Evolutionary conservation across 106 monocot genomes (phyloP), one percentile per base, ranked within the genome.

Genomic region (Dioscorea dumetorum): DNA sequence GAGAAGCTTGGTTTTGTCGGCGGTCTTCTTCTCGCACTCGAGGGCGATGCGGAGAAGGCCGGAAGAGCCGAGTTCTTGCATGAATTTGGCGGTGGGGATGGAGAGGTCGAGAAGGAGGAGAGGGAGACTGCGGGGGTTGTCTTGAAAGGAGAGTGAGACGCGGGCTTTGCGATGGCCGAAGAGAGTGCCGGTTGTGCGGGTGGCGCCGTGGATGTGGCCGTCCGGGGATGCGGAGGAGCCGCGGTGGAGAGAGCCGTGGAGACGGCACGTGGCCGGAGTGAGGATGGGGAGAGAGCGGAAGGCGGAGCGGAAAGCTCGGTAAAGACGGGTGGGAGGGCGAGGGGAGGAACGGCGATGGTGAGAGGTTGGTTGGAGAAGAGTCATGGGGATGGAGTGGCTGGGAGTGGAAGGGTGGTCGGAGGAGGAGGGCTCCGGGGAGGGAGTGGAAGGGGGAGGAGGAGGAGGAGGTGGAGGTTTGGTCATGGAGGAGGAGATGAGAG

Each of bases 271-370:
- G n/a, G 91, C 67, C 18, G 84, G 78, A 54, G 60, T 77, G 66
- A 94, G 72, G 79, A 97, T 97, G n/a, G 97, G 92, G 64, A 92
- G 74, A 33, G 92, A 81, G 22, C 92, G 97, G 80, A 97, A 82
- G 75, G 77, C 82, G 21, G 88, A 76, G 56, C 81, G 84, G 69
- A 89, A 71, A 50, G 82, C 87, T n/a, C 89, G 86, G 82, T 84
- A 58, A 24, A 84, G 70, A 51, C 77, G 76, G 33, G 72, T 22
- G 50, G 82, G n/a, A n/a, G n/a, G 56, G 24, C 35, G 33, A 19
- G 5, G 17, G 64, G 69, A 82, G 57, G 69, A 22, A 9, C 62
- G 49, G 33, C 66, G 70, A 23, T 51, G 74, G 34, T 60, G 73
- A 33, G 68, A 33, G n/a, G 83, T 11, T 12, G 78, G 83, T 34